These are phyloP conservation scores for Pseudopyricularia javanii DNA, from an alignment of 2,329 filamentous ascomycete species.

Conservation along the genomic window DNA sequence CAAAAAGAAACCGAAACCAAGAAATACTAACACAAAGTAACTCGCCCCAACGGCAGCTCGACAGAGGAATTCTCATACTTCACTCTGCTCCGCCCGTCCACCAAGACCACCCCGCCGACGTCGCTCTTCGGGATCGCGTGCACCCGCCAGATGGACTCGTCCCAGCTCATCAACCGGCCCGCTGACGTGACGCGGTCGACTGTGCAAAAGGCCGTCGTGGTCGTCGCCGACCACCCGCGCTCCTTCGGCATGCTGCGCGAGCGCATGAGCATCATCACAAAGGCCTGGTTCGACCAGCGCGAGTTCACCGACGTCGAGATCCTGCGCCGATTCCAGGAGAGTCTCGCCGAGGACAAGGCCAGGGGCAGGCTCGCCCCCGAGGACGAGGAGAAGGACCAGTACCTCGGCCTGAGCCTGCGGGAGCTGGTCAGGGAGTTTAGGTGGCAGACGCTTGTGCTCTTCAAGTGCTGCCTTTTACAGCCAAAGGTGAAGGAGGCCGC, in stretches of 20 bases:
- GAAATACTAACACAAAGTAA: background rate
- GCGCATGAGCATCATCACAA: conserved; percentile 79
- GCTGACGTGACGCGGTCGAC: conserved; percentile 92
- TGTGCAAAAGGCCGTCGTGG: conserved; percentile 95
- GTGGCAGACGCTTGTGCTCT: conserved; percentile 83
- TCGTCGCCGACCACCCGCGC: conserved; percentile 83
- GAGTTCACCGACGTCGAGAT: conserved; percentile 92
- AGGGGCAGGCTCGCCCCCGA: conserved; percentile 40
- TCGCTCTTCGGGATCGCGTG: conserved; percentile 95
- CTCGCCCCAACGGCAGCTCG: conserved; percentile 35
- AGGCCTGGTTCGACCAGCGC: conserved; percentile 89
- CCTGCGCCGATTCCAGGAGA: conserved; percentile 80
- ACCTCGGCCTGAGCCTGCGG: conserved; percentile 76
- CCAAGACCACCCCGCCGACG: conserved; percentile 53
- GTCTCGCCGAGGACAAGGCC: conserved; percentile 56
- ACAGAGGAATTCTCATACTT: conserved; percentile 99
- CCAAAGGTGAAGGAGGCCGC: conserved; percentile 91
- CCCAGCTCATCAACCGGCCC: conserved; percentile 63
- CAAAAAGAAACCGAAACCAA: background rate
- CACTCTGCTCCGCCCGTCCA: conserved; percentile 62
- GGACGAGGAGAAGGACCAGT: conserved; percentile 70
- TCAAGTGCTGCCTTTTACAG: conserved; percentile 88
- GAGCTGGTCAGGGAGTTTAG: conserved; percentile 92
- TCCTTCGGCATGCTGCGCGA: conserved; percentile 85
- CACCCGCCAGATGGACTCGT: conserved; percentile 78